Evolutionary conservation across 2,329 filamentous ascomycete species (phyloP), one percentile per base, ranked within the genome.

Genomic region (Chaetomium sp.): DNA sequence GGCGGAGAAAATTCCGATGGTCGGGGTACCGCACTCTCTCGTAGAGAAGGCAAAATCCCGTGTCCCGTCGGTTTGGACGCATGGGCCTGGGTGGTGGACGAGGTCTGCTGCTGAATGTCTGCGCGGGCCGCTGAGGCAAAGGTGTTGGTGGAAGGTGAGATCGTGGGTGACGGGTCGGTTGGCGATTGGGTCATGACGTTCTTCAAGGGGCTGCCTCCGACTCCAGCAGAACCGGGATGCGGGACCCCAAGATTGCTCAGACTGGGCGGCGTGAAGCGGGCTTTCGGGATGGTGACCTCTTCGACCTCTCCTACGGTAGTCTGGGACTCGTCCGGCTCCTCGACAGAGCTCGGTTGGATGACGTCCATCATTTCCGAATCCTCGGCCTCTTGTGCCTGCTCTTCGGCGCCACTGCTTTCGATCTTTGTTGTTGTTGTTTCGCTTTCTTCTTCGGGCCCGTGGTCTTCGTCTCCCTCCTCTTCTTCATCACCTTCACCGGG

Each of bases 151-250:
- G 53, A 40, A 7, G 61, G 53, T 1, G 60, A 59, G 38, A 53
- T 27, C 38, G 55, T 33, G 6, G 62, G 59, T 12, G 66, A 65
- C 6, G 70, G 63, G 19, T 75, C 72, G 0, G 72, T 74, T 0
- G 78, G 76, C 8, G 78, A 79, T 8, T 70, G 72, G 12, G 78
- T 57, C 34, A 77, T 68, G 38, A 79, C 76, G 49, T 80, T 77
- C 67, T 80, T 80, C 19, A 81, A 66, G 0, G 78, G 78, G 52
- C 78, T 81, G 2, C 78, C 78, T 59, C 79, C 78, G 3, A 72
- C 62, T 58, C 64, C 71, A 1, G 71, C 53, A 4, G 49, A 36
- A 7, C 14, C 49, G 10, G 36, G 19, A 27, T 64, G 59, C 12
- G 59, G 63, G 60, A 46, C 67, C 38, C 49, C 71, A 58, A 38